Evolutionary conservation across 495 filamentous ascomycete species (phyloP).

Genomic region (Sordaria brevicollis): DNA sequence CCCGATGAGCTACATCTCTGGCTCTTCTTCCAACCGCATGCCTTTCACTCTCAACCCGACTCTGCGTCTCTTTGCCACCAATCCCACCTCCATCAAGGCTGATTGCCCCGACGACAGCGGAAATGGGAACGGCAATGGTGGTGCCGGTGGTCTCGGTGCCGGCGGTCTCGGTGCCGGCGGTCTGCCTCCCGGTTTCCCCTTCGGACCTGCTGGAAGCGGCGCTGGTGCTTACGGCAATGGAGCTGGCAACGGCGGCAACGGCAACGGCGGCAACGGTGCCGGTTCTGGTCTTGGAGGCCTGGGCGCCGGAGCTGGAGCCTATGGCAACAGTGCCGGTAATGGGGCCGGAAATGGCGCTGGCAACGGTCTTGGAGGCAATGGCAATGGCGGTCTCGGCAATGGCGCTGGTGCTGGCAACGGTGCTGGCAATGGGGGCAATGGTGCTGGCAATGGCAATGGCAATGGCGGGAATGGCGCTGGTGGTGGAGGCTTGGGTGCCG

Average conservation of each 20-base stretch:
- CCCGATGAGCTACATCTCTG: slow-evolving; percentile 17
- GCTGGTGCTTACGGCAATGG: neutral
- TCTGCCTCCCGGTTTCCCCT: neutral
- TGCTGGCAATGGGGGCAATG: neutral
- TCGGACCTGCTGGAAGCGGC: neutral
- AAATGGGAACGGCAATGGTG: neutral
- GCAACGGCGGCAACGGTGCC: neutral
- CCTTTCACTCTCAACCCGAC: neutral
- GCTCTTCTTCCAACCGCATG: neutral
- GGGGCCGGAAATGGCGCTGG: neutral
- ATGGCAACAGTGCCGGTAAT: neutral
- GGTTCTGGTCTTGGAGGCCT: neutral
- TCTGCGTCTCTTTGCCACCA: neutral
- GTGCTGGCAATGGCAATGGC: neutral
- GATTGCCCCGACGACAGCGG: neutral
- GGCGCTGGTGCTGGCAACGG: neutral
- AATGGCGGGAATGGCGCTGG: slow-evolving; percentile 2
- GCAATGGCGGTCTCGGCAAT: slow-evolving; percentile 6
- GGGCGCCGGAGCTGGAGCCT: slow-evolving; percentile 2
- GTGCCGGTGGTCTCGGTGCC: neutral
- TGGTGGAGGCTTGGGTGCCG: neutral
- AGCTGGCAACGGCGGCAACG: neutral
- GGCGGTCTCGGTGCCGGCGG: neutral
- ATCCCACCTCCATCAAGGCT: neutral
- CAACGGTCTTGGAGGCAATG: slow-evolving; percentile 3